A percentile compares a stretch with the other conserved stretches of the same genome.
Evolutionary conservation across 2,329 filamentous ascomycete genomes (phyloP).

Genomic region (Cladophialophora bantiana): DNA sequence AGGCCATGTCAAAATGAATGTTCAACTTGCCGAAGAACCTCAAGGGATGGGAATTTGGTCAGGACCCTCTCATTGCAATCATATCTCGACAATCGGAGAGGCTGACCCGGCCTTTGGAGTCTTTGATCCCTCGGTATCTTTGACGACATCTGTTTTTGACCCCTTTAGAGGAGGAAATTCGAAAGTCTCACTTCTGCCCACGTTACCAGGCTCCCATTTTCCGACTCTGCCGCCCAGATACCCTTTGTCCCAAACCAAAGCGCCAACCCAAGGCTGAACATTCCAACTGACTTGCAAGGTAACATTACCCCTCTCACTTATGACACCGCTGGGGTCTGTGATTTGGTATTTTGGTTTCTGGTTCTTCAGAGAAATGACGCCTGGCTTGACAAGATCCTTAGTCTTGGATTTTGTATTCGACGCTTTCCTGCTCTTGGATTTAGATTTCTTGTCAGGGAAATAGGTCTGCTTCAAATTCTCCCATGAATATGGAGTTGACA

Average conservation of each 20-base stretch:
- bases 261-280: conserved; percentile 94
- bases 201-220: conserved; percentile 59
- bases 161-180: conserved; percentile 63
- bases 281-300: conserved; percentile 89
- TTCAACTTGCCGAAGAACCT: background rate
- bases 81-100: conserved; percentile 35
- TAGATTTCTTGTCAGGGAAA: conserved; percentile 44
- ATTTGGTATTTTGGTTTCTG: conserved; percentile 97
- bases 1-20: background rate
- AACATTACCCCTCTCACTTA: conserved; percentile 76
- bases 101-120: conserved; percentile 36
- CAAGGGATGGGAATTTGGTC: background rate
- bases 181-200: conserved; percentile 61
- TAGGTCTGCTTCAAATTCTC: conserved; percentile 48
- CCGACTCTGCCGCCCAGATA: conserved; percentile 55
- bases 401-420: conserved; percentile 38
- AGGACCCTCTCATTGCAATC: conserved; percentile 8
- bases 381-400: conserved; percentile 49
- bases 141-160: conserved; percentile 31
- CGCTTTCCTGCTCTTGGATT: conserved; percentile 34
- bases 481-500: conserved; percentile 52
- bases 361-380: conserved; percentile 77
- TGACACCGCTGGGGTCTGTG: conserved; percentile 81
- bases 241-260: conserved; percentile 76
- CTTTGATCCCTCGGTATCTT: conserved; percentile 34